Evolutionary conservation across 2,329 filamentous ascomycete species (phyloP).

Genomic region (Volutella citrinella): DNA sequence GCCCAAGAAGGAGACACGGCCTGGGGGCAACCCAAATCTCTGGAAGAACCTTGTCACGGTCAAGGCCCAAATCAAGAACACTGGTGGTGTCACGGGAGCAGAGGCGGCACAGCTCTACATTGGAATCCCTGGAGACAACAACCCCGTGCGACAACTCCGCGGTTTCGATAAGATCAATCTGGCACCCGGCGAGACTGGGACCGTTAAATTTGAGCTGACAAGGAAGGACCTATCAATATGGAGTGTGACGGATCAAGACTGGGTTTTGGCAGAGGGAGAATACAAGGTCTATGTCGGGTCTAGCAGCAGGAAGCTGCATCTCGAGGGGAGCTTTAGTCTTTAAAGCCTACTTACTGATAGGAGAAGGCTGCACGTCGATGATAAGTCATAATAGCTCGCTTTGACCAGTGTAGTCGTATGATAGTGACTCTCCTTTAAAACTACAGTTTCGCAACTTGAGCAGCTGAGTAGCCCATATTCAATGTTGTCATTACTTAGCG

Average conservation of each 20-base stretch:
- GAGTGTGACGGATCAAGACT: slow-evolving; percentile 58
- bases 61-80: slow-evolving; percentile 64
- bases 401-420: too few relatives aligned
- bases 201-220: slow-evolving; percentile 50
- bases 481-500: too few relatives aligned
- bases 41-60: slow-evolving; percentile 46
- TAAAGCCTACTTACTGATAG: too few relatives aligned
- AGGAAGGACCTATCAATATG: slow-evolving; percentile 63
- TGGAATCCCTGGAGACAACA: slow-evolving; percentile 57
- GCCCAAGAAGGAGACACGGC: too few relatives aligned
- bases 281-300: slow-evolving; percentile 44
- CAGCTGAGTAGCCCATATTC: too few relatives aligned
- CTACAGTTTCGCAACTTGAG: too few relatives aligned
- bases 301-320: slow-evolving; percentile 40
- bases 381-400: too few relatives aligned
- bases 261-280: slow-evolving; percentile 46
- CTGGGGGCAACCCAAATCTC: neutral
- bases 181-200: slow-evolving; percentile 40
- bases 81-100: slow-evolving; percentile 48
- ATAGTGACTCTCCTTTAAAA: too few relatives aligned
- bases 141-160: slow-evolving; percentile 58
- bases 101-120: slow-evolving; percentile 59
- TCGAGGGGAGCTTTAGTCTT: too few relatives aligned
- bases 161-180: slow-evolving; percentile 64
- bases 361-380: too few relatives aligned